These are phyloP conservation scores for Scutellaria barbata DNA, from an alignment of 257 asterid species.

Conservation along the genomic window DNA sequence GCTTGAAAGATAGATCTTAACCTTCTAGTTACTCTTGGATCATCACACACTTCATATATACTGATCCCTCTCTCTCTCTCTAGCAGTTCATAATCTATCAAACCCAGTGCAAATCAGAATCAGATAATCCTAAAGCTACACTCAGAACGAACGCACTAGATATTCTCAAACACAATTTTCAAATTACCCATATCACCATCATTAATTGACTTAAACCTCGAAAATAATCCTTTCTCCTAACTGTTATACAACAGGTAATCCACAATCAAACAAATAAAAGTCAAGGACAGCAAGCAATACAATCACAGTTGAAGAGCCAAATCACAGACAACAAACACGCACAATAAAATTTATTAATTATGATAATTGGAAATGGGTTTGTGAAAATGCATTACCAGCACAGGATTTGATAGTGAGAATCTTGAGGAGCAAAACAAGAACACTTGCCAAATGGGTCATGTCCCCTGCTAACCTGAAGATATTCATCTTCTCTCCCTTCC, in stretches of 20 bases:
- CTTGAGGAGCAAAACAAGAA: slow-evolving; percentile 90
- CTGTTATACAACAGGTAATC: not conserved
- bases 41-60: not conserved
- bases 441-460: slow-evolving; percentile 89
- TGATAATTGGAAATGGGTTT: slow-evolving; percentile 5
- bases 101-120: not conserved
- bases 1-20: not conserved
- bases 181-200: slow-evolving; percentile 16
- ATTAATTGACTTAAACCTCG: slow-evolving; percentile 5
- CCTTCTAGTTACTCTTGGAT: slow-evolving; percentile 3
- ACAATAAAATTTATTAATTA: not conserved
- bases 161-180: not conserved
- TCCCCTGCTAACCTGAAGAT: slow-evolving; percentile 87
- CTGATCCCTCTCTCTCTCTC: not conserved
- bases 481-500: slow-evolving; percentile 58
- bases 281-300: not conserved
- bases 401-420: slow-evolving; percentile 94
- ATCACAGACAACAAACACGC: not conserved
- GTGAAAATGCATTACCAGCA: slow-evolving; percentile 59
- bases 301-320: not conserved
- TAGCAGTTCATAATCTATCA: too few relatives aligned
- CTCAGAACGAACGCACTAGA: slow-evolving; percentile 18
- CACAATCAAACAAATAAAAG: slow-evolving; percentile 13
- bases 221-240: not conserved
- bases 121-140: slow-evolving; percentile 15